Evolutionary conservation across 2,329 filamentous ascomycete genomes (phyloP), one percentile per base, ranked within the genome.

Genomic region (Lachnellula willkommii): DNA sequence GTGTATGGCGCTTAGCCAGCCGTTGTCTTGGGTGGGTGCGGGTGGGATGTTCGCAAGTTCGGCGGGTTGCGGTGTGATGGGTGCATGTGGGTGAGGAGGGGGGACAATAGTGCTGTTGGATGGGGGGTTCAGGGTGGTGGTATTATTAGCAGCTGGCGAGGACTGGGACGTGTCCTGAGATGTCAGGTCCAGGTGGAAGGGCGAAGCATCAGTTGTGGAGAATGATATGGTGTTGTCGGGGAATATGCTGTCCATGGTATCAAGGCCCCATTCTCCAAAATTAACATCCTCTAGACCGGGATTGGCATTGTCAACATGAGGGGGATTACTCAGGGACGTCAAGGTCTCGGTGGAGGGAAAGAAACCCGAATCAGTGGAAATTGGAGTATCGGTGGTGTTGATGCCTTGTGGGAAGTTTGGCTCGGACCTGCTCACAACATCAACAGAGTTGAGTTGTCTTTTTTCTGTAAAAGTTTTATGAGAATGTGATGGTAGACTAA

Each of bases 1-100:
- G 20, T 56, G 45, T 26, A 59, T 22, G 48, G 28, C 35, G 48
- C 37, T 50, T 37, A 37, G 17, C 32, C 37, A 50, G 15, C 37
- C 37, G n/a, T 37, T 24, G 28, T 42, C 37, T 20, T 50, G 28
- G 35, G 46, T 48, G 26, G 46, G 35, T 48, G 28, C 28, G 17
- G 24, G 37, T 28, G 35, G 26, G 9, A 17, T 39, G 15, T 28
- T 12, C 1, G 17, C 32, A 8, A 39, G 28, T 9, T 32, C 28
- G 17, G 15, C 26, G 47, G 32, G 24, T 14, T 32, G 47, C 20
- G 24, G 26, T 49, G 24, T n/a, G 48, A 50, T 50, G 32, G 24
- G 28, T 24, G 48, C 9, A 12, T 3, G 28, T 11, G 9, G 28
- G 12, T 32, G 43, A 46, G 20, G 43, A 46, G 8, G 43, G 9